Evolutionary conservation across 2,329 filamentous ascomycete species (phyloP), one percentile per base, ranked within the genome.

Genomic region (Colletotrichum tofieldiae): DNA sequence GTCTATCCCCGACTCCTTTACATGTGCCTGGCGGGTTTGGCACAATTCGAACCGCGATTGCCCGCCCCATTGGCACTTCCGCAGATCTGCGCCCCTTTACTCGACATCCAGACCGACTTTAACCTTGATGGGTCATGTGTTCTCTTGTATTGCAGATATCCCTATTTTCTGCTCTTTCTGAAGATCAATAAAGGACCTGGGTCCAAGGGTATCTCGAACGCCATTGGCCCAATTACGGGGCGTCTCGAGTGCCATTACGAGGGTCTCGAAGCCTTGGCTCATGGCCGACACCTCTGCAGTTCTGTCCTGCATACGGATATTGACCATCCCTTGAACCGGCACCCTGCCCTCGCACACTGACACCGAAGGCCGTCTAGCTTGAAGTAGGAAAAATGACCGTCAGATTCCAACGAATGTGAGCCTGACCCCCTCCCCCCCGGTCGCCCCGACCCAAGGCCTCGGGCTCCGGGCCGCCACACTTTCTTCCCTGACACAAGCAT

Each of bases 381-480:
- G 20, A 49, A 60, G 35, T 26, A 29, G 65, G 14, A 16, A 64
- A 55, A 43, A 49, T 58, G 41, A 11, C 54, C 39, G 55, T 55
- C 54, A 52, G 54, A 43, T 64, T 70, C 70, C 59, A 58, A 64
- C 70, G 51, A 43, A 23, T 11, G 54, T 39, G 37, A 52, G 23
- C 23, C 3, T 41, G 9, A 41, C 39, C 58, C 39, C 41, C 35
- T 39, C 49, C 49, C 56, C 56, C 71, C 67, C 41, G 52, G 61
- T 71, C 67, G 43, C 39, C 49, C 67, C 67, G 71, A 71, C 67
- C 71, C 71, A 71, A 73, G 43, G 55, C 61, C 67, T 71, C 67
- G 71, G 71, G 71, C 71, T 73, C 71, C 51, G 47, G 59, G 71
- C 66, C 67, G 71, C 71, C 71, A 73, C 71, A 73, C 61, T 72